phyloP scores from a whole-genome alignment of 495 filamentous ascomycete genomes.

The Opeltia flavorubescens region DNA sequence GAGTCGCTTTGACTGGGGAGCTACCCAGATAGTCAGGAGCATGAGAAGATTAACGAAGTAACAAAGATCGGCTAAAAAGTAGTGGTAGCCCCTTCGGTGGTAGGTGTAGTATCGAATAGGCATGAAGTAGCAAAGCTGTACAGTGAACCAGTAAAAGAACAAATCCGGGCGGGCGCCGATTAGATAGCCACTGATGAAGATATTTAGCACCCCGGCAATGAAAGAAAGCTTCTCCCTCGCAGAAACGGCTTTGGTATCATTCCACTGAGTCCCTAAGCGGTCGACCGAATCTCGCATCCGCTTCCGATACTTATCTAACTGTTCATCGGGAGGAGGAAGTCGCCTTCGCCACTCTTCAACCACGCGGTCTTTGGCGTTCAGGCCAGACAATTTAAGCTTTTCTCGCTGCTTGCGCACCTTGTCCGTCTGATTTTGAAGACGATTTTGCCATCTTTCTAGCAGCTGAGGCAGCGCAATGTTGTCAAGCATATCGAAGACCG shows the following conservation, averaged over 20 bases:
- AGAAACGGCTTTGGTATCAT: constrained; percentile 73
- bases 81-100: constrained; percentile 81
- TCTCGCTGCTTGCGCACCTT: constrained; percentile 72
- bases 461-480: constrained; percentile 82
- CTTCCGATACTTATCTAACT: constrained; percentile 77
- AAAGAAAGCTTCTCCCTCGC: constrained; percentile 89
- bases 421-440: constrained; percentile 65
- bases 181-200: constrained; percentile 90
- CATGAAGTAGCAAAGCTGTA: constrained; percentile 84
- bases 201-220: constrained; percentile 88
- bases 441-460: constrained; percentile 74
- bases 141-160: constrained; percentile 87
- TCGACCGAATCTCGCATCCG: constrained; percentile 83
- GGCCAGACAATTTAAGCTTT: constrained; percentile 45
- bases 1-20: constrained; percentile 77
- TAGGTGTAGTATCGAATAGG: constrained; percentile 87
- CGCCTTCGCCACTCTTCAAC: constrained; percentile 78
- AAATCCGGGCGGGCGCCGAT: constrained; percentile 74
- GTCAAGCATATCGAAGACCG: constrained; percentile 84
- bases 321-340: constrained; percentile 75
- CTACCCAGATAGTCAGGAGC: constrained; percentile 75
- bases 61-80: constrained; percentile 93
- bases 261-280: constrained; percentile 71
- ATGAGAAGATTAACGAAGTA: constrained; percentile 93
- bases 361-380: constrained; percentile 53